phyloP scores from a whole-genome alignment of 2,329 filamentous ascomycete species.

The Rhytidhysteron rufulum region DNA sequence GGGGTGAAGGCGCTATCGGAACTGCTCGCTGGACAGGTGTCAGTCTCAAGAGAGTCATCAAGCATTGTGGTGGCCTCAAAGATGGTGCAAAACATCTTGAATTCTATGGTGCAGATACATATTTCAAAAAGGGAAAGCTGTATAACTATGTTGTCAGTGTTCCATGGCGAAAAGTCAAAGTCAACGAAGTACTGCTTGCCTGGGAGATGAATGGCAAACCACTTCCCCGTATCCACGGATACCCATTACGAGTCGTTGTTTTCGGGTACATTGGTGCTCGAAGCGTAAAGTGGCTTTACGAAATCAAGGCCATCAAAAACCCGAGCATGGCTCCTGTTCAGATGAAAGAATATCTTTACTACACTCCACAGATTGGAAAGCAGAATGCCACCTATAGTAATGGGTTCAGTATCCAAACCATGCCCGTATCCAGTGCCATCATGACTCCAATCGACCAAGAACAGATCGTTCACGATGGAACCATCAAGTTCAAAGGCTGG shows the following conservation, averaged over 20 bases:
- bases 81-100: slow-evolving; percentile 60
- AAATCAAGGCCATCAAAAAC: slow-evolving; percentile 57
- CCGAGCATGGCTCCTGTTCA: slow-evolving; percentile 60
- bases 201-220: slow-evolving; percentile 70
- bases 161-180: slow-evolving; percentile 64
- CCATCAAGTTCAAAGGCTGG: slow-evolving; percentile 51
- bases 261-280: slow-evolving; percentile 65
- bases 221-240: slow-evolving; percentile 63
- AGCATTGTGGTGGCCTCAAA: slow-evolving; percentile 61
- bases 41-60: slow-evolving; percentile 66
- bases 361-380: slow-evolving; percentile 64
- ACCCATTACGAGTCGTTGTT: slow-evolving; percentile 59
- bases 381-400: slow-evolving; percentile 59
- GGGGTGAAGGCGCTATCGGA: slow-evolving; percentile 59
- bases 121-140: slow-evolving; percentile 64
- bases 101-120: slow-evolving; percentile 67
- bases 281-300: slow-evolving; percentile 61
- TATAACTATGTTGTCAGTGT: slow-evolving; percentile 67
- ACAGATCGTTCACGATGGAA: slow-evolving; percentile 58
- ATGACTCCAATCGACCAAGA: slow-evolving; percentile 61
- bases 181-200: slow-evolving; percentile 62
- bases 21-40: slow-evolving; percentile 62
- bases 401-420: slow-evolving; percentile 66
- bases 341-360: slow-evolving; percentile 65
- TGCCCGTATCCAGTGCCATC: slow-evolving; percentile 66